Percentiles rank a stretch among this genome's conserved stretches.
Evolutionary conservation across 208 protist species (phyloP).

Genomic region (Sergeia podlipaevii): DNA sequence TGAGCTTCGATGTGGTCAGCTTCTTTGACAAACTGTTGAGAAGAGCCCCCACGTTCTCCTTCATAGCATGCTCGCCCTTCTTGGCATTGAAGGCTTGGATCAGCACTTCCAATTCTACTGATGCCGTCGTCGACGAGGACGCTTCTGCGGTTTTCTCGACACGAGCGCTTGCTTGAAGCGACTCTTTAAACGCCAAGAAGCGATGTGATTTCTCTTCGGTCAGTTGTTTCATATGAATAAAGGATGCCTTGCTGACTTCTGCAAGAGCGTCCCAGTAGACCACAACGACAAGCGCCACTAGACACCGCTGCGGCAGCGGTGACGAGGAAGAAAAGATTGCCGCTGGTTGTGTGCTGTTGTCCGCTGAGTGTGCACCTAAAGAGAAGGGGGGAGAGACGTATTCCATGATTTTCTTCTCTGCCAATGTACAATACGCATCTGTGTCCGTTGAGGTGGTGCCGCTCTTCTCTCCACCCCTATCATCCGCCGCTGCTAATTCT

Average conservation of each 20-base stretch:
- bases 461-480: too few relatives aligned
- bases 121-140: constrained; percentile 5
- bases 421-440: too few relatives aligned
- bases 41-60: constrained; percentile 50
- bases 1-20: constrained; percentile 18
- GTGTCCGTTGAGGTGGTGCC: too few relatives aligned
- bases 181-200: neutral
- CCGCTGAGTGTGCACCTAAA: neutral
- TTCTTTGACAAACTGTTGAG: constrained; percentile 62
- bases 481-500: too few relatives aligned
- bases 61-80: constrained; percentile 57
- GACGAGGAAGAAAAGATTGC: neutral
- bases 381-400: neutral
- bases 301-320: neutral
- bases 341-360: neutral
- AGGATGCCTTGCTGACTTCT: constrained; percentile 46
- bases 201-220: constrained; percentile 10
- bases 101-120: constrained; percentile 46
- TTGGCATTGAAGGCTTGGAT: constrained; percentile 82
- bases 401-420: neutral
- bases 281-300: constrained; percentile 29
- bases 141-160: neutral
- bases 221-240: constrained; percentile 56
- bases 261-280: constrained; percentile 74
- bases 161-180: neutral